phyloP scores from a whole-genome alignment of 805 yeast species.

The Spathaspora boniae region DNA sequence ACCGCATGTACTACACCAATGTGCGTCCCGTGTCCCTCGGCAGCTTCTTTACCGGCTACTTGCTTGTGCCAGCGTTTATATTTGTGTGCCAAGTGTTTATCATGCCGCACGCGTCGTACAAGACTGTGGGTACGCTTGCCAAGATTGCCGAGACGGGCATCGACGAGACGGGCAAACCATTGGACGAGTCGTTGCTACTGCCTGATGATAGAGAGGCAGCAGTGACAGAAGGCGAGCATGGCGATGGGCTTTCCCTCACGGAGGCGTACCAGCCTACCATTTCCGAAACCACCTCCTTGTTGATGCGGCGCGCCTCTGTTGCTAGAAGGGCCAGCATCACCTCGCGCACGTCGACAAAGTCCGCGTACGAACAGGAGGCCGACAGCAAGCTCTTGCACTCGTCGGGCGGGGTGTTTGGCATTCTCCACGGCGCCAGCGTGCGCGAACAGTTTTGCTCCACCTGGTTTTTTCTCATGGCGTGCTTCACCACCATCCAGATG shows the following conservation, averaged over 20 bases:
- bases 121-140: constrained; percentile 64
- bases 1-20: constrained; percentile 60
- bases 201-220: constrained; percentile 11
- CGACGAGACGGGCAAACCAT: constrained; percentile 63
- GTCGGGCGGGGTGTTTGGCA: constrained; percentile 73
- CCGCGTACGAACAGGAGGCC: constrained; percentile 64
- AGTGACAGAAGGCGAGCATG: constrained; percentile 4
- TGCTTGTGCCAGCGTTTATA: constrained; percentile 77
- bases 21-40: constrained; percentile 40
- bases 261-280: constrained; percentile 29
- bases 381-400: constrained; percentile 50
- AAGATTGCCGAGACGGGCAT: constrained; percentile 70
- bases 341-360: constrained; percentile 35
- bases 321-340: constrained; percentile 28
- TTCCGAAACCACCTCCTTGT: constrained; percentile 38
- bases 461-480: constrained; percentile 77
- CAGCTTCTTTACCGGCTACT: constrained; percentile 62
- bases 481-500: constrained; percentile 86
- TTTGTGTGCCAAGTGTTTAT: constrained; percentile 66
- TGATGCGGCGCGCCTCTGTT: constrained; percentile 31
- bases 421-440: constrained; percentile 62
- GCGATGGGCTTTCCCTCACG: constrained; percentile 1
- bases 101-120: constrained; percentile 79
- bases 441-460: constrained; percentile 51
- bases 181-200: constrained; percentile 43